Conservation (phyloP, 306 rosid species). For the Urtica urens region DNA sequence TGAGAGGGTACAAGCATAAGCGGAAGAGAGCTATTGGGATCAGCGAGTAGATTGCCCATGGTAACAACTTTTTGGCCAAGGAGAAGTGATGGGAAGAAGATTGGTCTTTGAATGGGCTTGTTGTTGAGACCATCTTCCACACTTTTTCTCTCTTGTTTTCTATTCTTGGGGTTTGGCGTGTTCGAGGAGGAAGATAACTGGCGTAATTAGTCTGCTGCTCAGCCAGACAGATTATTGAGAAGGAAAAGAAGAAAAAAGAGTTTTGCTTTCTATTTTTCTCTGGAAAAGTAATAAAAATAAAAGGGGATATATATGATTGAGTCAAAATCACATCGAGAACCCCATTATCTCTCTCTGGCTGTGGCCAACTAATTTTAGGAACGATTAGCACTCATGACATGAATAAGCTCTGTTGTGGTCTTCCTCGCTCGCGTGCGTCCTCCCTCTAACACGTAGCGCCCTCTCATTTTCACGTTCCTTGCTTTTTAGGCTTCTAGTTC, state of each 20-base stretch:
- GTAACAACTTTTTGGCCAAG: constrained; percentile 38
- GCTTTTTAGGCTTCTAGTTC: neutral
- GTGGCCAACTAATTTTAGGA: constrained; percentile 11
- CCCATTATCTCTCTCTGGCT: constrained; percentile 12
- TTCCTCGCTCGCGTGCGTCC: too few relatives aligned
- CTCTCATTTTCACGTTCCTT: neutral
- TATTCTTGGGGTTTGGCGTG: constrained; percentile 1
- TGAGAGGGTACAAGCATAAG: constrained; percentile 44
- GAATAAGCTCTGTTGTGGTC: constrained; percentile 3
- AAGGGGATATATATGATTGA: neutral
- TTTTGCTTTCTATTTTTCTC: neutral
- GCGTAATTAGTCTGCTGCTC: too few relatives aligned
- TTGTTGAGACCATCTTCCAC: constrained; percentile 20
- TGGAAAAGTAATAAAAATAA: neutral
- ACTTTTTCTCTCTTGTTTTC: constrained; percentile 7
- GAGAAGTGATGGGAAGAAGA: neutral
- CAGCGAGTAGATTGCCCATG: constrained; percentile 45
- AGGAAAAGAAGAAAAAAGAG: neutral
- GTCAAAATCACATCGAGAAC: constrained; percentile 9
- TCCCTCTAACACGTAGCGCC: constrained; percentile 10
- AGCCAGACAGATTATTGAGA: too few relatives aligned
- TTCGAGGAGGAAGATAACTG: constrained; percentile 2
- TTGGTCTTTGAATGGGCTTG: constrained; percentile 41
- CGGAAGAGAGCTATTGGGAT: constrained; percentile 59
- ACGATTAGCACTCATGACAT: constrained; percentile 2